A percentile compares a stretch with the other conserved stretches of the same genome.
phyloP scores from a whole-genome alignment of 75 land plant genomes.

The Cryptomeria japonica region DNA sequence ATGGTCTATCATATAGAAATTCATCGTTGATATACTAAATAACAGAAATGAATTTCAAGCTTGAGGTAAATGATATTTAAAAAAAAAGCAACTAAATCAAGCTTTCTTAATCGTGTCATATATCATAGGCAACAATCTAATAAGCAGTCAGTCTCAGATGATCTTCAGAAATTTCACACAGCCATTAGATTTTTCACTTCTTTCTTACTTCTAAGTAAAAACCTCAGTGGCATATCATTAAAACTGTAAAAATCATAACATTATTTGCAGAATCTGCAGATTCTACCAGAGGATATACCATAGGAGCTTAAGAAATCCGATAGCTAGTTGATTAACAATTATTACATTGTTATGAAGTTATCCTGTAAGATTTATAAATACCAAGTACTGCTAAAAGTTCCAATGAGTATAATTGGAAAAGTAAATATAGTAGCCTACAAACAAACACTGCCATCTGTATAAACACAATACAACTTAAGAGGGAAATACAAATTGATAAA shows the following conservation, averaged over 20 bases:
- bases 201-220: background rate
- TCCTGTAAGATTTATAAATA: background rate
- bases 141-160: background rate
- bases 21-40: background rate
- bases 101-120: background rate
- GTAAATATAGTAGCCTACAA: background rate
- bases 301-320: background rate
- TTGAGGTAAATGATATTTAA: background rate
- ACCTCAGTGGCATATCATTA: background rate
- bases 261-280: background rate
- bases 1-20: background rate
- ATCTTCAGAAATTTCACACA: no score
- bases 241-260: background rate
- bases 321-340: background rate
- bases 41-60: background rate
- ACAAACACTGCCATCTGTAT: background rate
- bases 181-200: no score
- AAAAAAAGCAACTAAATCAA: background rate
- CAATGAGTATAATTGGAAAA: background rate
- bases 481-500: background rate
- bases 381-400: background rate
- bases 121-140: background rate
- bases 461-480: background rate
- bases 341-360: background rate
- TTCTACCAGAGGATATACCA: background rate